phyloP scores from a whole-genome alignment of 2,329 filamentous ascomycete species.

The Aquanectria penicillioides region DNA sequence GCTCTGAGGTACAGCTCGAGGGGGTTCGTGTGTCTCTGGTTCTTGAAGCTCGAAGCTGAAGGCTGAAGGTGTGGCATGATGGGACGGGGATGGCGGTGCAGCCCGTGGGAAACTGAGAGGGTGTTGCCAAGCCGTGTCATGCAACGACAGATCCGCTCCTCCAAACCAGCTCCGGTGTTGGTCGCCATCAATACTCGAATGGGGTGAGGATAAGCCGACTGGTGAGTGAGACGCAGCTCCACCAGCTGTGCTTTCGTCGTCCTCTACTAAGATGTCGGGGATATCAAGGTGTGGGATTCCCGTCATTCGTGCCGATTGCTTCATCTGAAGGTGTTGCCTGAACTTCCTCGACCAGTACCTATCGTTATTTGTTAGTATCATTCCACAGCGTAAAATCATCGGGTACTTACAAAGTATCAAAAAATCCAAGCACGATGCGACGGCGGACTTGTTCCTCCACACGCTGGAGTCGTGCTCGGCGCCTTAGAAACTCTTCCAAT shows the following conservation, averaged over 20 bases:
- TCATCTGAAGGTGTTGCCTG: constrained; percentile 76
- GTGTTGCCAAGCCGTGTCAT: constrained; percentile 50
- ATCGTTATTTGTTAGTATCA: constrained; percentile 13
- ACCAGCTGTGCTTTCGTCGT: constrained; percentile 64
- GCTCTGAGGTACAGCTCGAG: constrained; percentile 56
- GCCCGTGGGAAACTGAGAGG: constrained; percentile 65
- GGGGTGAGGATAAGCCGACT: constrained; percentile 30
- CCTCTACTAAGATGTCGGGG: constrained; percentile 90
- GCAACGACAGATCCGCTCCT: constrained; percentile 54
- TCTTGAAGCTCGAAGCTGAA: constrained; percentile 70
- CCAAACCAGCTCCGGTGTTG: constrained; percentile 56
- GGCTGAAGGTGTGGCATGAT: constrained; percentile 59
- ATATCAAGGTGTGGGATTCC: constrained; percentile 82
- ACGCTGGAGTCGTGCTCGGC: constrained; percentile 87
- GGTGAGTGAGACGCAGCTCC: constrained; percentile 36
- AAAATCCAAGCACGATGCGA: constrained; percentile 92
- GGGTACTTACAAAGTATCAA: constrained; percentile 80
- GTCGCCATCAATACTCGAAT: constrained; percentile 42
- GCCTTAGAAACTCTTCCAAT: constrained; percentile 92
- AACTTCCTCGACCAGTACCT: constrained; percentile 87
- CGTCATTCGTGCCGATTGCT: constrained; percentile 80
- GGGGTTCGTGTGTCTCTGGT: constrained; percentile 44
- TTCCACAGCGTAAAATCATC: no score
- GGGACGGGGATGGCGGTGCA: constrained; percentile 52
- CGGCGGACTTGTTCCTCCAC: constrained; percentile 95